A percentile compares a stretch with the other conserved stretches of the same genome.
phyloP scores from a whole-genome alignment of 1,284 basidiomycete species.

The Cutaneotrichosporon daszewskae region DNA sequence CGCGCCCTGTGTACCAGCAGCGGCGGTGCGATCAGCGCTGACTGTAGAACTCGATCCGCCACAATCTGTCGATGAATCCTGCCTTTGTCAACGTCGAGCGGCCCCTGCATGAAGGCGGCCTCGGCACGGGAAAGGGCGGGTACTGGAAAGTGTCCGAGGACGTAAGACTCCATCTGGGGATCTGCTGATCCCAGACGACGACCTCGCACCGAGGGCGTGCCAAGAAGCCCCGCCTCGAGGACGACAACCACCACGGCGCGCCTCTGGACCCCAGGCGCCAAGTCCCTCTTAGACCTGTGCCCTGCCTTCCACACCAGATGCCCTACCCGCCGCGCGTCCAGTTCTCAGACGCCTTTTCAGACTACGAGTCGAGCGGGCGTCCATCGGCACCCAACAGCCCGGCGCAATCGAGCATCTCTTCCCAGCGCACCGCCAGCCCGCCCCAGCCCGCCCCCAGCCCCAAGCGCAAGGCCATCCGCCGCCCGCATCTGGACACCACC shows the following conservation, averaged over 20 bases:
- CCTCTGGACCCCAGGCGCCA: not conserved
- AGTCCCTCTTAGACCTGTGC: no score
- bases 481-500: no score
- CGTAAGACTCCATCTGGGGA: conserved; percentile 8
- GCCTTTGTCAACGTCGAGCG: conserved; percentile 59
- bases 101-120: conserved; percentile 17
- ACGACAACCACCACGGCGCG: not conserved
- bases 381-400: no score
- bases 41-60: conserved; percentile 67
- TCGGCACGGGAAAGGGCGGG: conserved; percentile 30
- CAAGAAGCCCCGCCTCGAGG: conserved; percentile 11
- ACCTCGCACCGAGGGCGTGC: conserved; percentile 13
- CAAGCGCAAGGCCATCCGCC: no score
- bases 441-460: no score
- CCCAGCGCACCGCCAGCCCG: no score
- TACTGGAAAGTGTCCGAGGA: conserved; percentile 32
- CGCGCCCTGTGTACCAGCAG: not conserved
- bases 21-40: not conserved
- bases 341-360: no score
- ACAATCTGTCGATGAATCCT: conserved; percentile 73
- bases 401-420: no score
- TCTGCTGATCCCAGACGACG: conserved; percentile 5
- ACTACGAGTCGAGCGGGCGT: no score
- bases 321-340: no score
- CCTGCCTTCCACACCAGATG: no score